Evolutionary conservation across 345 rosid species (phyloP), one percentile per base, ranked within the genome.

Genomic region (Orychophragmus violaceus): DNA sequence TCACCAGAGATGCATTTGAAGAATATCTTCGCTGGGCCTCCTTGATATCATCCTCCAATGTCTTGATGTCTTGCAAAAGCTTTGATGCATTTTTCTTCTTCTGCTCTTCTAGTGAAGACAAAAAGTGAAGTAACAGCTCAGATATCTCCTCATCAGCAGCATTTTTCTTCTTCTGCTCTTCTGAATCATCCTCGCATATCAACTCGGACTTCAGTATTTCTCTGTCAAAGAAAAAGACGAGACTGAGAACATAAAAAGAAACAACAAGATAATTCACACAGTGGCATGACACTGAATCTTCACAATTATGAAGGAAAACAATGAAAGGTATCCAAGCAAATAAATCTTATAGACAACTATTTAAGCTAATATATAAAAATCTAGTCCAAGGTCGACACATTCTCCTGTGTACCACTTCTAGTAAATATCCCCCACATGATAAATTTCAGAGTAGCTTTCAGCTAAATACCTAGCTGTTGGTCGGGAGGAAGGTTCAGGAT

Each of bases 151-250:
- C 82, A 72, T 84, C 82, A 41, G 64, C 77, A 54, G 67, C 74
- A 51, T 75, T 44, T n/a, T n/a, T n/a, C n/a, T n/a, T n/a, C n/a
- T n/a, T n/a, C n/a, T n/a, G n/a, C n/a, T n/a, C n/a, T n/a, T n/a
- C 62, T 2, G 74, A 56, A 16, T 73, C 65, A 60, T 82, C 81
- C 54, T 64, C 78, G 19, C 62, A 59, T 63, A 82, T 74, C 71
- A 92, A 64, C 62, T 86, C 95, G 57, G 90, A 92, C 74, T 80
- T 89, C 24, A 84, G 72, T 77, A 92, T 87, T 77, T 87, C 95
- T 81, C 98, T 92, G 92, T 69, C 59, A 59, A 41, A 69, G 16
- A 56, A 49, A 66, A 27, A 62, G 25, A 53, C 39, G 62, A 61
- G 30, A 39, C 19, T 68, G 70, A 66, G 77, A 42, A 61, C 35